Conservation (phyloP, 768 basidiomycete species). For the Lentinula guzmanii region DNA sequence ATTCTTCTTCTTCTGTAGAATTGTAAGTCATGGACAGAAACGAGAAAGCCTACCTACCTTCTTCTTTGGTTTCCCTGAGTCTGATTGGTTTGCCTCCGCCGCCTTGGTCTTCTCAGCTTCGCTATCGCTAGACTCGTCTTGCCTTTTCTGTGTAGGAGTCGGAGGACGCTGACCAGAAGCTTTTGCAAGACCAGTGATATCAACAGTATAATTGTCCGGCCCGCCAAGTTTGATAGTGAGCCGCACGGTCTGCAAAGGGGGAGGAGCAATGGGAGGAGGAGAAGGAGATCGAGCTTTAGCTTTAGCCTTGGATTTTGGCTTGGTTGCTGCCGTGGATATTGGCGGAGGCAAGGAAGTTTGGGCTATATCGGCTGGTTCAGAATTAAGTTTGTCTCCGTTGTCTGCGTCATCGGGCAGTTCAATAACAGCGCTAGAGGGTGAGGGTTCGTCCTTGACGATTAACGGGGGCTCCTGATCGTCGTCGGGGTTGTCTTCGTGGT, state of each 20-base stretch:
- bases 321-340: constrained; percentile 23
- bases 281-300: constrained; percentile 45
- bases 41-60: constrained; percentile 10
- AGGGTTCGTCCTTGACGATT: not conserved
- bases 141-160: constrained; percentile 30
- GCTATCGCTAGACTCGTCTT: constrained; percentile 50
- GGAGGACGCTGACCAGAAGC: constrained; percentile 59
- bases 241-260: constrained; percentile 57
- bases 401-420: not conserved
- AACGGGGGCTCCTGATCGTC: not conserved
- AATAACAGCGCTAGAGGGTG: not conserved
- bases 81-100: constrained; percentile 23
- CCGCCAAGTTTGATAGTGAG: constrained; percentile 68
- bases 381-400: not conserved
- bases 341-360: not conserved
- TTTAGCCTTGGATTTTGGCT: constrained; percentile 47
- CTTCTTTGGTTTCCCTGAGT: constrained; percentile 23
- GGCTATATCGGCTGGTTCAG: not conserved
- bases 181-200: constrained; percentile 52
- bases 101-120: constrained; percentile 34
- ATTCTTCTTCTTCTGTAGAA: constrained; percentile 38
- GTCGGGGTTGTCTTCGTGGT: not conserved
- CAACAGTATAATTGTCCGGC: constrained; percentile 69
- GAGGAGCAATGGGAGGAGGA: constrained; percentile 49
- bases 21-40: not conserved